A percentile compares a stretch with the other conserved stretches of the same genome.
These are phyloP conservation scores for Sporothrix phasma DNA, from an alignment of 2,329 filamentous ascomycete genomes.

Conservation along the genomic window DNA sequence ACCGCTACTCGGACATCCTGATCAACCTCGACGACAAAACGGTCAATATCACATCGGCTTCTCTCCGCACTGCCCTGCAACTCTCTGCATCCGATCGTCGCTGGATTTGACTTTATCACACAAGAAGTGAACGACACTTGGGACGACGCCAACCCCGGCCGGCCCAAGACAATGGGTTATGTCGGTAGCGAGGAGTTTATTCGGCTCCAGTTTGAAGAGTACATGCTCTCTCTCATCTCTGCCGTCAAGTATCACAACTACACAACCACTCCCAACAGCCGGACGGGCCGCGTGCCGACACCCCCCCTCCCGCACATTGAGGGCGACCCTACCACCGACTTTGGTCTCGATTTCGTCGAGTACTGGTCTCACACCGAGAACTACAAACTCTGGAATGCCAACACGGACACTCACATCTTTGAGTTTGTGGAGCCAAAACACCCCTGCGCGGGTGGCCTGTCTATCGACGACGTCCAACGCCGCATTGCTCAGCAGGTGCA, in stretches of 20 bases:
- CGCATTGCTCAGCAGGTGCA: slow-evolving; percentile 85
- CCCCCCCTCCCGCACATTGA: slow-evolving; percentile 54
- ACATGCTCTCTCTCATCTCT: slow-evolving; percentile 78
- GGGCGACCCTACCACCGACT: slow-evolving; percentile 77
- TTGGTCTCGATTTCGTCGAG: slow-evolving; percentile 75
- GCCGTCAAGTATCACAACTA: slow-evolving; percentile 82
- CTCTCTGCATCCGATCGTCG: slow-evolving; percentile 81
- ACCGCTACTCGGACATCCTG: slow-evolving; percentile 90
- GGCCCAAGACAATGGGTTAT: slow-evolving; percentile 92
- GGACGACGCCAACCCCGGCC: slow-evolving; percentile 81
- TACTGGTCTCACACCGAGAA: slow-evolving; percentile 84
- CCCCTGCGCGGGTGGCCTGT: slow-evolving; percentile 84
- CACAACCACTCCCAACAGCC: slow-evolving; percentile 48
- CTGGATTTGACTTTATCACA: slow-evolving; percentile 93
- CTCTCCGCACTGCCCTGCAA: slow-evolving; percentile 62
- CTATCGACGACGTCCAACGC: slow-evolving; percentile 88
- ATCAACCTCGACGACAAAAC: slow-evolving; percentile 90
- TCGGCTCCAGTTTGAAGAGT: slow-evolving; percentile 92
- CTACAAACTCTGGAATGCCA: slow-evolving; percentile 73
- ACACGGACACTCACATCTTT: slow-evolving; percentile 80
- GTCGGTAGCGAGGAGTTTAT: slow-evolving; percentile 96
- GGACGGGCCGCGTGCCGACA: slow-evolving; percentile 28
- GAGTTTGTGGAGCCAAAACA: slow-evolving; percentile 90
- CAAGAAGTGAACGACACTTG: slow-evolving; percentile 92
- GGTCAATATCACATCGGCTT: slow-evolving; percentile 72